Conservation (phyloP, 305 asterid genomes). For the Ilex paraguariensis region DNA sequence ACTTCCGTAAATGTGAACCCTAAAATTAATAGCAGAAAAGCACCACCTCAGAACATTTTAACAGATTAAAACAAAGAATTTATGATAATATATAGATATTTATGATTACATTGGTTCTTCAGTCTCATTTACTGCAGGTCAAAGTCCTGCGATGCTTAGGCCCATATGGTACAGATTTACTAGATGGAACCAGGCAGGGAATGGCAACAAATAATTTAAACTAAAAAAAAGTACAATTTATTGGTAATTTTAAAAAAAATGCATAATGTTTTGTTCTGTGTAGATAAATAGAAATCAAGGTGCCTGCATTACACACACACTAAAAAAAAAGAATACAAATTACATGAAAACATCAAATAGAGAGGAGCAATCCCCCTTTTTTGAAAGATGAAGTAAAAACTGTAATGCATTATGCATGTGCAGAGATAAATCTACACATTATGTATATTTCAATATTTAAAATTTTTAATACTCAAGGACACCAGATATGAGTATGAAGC, state of each 20-base stretch:
- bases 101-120: neutral
- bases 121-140: neutral
- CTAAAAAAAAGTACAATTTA: neutral
- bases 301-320: neutral
- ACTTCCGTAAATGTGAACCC: slow-evolving; percentile 81
- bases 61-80: neutral
- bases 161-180: neutral
- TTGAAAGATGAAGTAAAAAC: too few species aligned
- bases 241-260: neutral
- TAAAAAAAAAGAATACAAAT: too few species aligned
- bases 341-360: too few species aligned
- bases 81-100: too few species aligned
- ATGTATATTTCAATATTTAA: too few species aligned
- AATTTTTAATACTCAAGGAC: too few species aligned
- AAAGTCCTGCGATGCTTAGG: neutral
- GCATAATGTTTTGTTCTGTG: neutral
- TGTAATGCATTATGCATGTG: too few species aligned
- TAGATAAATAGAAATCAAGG: neutral
- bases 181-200: too few species aligned
- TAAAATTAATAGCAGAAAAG: slow-evolving; percentile 17
- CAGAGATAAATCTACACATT: too few species aligned
- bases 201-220: neutral
- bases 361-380: too few species aligned
- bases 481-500: too few species aligned
- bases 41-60: slow-evolving; percentile 13